These are phyloP conservation scores for Colletotrichum viniferum DNA, from an alignment of 2,329 filamentous ascomycete species.

Conservation along the genomic window DNA sequence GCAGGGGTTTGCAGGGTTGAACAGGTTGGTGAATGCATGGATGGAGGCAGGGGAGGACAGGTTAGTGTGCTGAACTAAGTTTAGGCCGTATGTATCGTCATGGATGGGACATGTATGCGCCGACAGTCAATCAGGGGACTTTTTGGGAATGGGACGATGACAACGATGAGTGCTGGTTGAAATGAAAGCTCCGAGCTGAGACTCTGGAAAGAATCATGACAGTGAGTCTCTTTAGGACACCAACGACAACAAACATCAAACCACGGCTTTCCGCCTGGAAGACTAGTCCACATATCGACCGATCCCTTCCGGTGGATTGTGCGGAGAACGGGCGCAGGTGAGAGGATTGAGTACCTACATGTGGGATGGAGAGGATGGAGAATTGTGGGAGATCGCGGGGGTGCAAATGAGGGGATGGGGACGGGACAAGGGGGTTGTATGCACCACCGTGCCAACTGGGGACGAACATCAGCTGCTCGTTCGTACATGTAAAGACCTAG, in stretches of 20 bases:
- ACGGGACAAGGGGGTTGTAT: not conserved
- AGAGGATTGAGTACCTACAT: not conserved
- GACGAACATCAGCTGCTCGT: not conserved
- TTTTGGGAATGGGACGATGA: not conserved
- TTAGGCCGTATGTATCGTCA: not conserved
- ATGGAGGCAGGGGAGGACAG: not conserved
- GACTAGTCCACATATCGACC: not conserved
- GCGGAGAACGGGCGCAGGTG: conserved; percentile 1
- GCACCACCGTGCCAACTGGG: not conserved
- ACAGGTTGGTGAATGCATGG: not conserved
- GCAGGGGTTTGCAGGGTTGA: not conserved
- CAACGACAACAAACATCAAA: no score
- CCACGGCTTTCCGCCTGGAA: not conserved
- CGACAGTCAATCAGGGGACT: not conserved
- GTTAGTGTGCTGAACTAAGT: not conserved
- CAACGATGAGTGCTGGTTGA: not conserved
- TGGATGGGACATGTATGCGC: not conserved
- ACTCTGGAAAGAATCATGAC: not conserved
- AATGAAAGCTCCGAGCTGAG: not conserved
- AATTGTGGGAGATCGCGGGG: conserved; percentile 16
- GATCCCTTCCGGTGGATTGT: conserved; percentile 1
- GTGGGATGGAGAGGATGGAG: not conserved
- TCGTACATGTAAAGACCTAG: not conserved
- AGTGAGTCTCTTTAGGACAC: not conserved
- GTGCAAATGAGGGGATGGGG: conserved; percentile 2